Base-by-base conservation (phyloP, 1,139 yeast species). In the Petasospora fabianii region DNA sequence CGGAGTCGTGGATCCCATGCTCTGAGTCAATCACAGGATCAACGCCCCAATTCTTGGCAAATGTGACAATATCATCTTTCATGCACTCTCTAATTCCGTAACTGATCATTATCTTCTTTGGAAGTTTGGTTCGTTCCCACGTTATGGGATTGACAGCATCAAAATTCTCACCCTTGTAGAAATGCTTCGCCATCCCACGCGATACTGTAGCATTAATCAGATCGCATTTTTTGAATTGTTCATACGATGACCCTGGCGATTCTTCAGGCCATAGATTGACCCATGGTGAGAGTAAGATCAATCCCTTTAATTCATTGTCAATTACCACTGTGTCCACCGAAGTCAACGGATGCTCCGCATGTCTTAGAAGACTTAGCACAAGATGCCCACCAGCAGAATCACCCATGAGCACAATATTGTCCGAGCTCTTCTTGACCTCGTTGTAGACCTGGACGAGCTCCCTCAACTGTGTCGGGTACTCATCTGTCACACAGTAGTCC, bases 381-480 rank as follows among this genome's bases (percentile, higher is more conserved):
- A 72, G 55, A 49, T 71, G 71, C 3, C 62, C 72, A 12, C 78
- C 77, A 21, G 73, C 71, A 3, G 77, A 71, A 47, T 71, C 78
- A 7, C 76, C 77, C 30, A 68, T 42, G 5, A 71, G 45, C 18
- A 59, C 59, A 35, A 72, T 59, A 31, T 65, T 61, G 6, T 49
- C 45, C 38, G 60, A 65, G 1, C 68, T 66, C 15, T 58, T 46
- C 13, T 59, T 48, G 34, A 73, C 53, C 16, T 53, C 52, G 14
- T 53, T 46, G 44, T 69, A 62, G 6, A 61, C 46, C 1, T 55
- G 50, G 16, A 63, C 51, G 4, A 65, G 49, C 49, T 72, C 71
- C 39, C 54, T 50, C 31, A 71, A 54, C 49, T 71, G 77, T 11
- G 58, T 57, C 2, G 78, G 78, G 47, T 57, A 71, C 22, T 49